Percentiles rank a stretch among this genome's conserved stretches.
Conservation (phyloP, 2,329 filamentous ascomycete species). For the Stachybotrys chlorohalonatus region DNA sequence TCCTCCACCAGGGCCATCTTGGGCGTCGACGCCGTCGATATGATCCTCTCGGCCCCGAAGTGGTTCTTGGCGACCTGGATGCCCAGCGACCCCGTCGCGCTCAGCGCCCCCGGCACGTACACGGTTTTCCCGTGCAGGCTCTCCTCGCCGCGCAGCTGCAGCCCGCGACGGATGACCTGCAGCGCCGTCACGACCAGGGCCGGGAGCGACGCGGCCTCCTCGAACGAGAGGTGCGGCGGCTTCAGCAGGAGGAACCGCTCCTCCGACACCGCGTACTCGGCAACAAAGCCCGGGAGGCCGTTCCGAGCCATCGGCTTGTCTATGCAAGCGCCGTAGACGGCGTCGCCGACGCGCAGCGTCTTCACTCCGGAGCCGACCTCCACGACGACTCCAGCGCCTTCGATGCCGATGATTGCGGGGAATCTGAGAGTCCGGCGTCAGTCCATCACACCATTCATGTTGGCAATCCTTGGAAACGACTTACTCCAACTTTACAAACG, state of each 20-base stretch:
- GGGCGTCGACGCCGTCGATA: constrained; percentile 42
- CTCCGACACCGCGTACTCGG: constrained; percentile 29
- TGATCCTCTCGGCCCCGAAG: constrained; percentile 35
- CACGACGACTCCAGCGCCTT: constrained; percentile 23
- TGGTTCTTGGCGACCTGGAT: constrained; percentile 42
- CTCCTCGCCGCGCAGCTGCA: constrained; percentile 24
- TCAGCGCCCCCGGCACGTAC: constrained; percentile 40
- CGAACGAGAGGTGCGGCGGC: constrained; percentile 19
- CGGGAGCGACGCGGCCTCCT: constrained; percentile 26
- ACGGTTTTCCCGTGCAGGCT: constrained; percentile 40
- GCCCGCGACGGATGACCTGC: constrained; percentile 31
- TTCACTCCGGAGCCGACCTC: constrained; percentile 17
- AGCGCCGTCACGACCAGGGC: constrained; percentile 30
- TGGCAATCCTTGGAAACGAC: not conserved
- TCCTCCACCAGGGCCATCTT: constrained; percentile 37
- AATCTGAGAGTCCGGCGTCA: constrained; percentile 5
- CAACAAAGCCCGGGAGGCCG: constrained; percentile 21
- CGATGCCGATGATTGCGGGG: constrained; percentile 14
- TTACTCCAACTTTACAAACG: constrained; percentile 18
- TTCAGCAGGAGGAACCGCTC: constrained; percentile 25
- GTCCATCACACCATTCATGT: not conserved
- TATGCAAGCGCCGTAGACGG: constrained; percentile 28
- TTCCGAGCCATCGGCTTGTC: constrained; percentile 25
- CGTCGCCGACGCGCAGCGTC: constrained; percentile 20
- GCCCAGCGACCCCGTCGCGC: constrained; percentile 34